Conservation (phyloP, 129 eudicot genomes). For the Flaveria brownii region DNA sequence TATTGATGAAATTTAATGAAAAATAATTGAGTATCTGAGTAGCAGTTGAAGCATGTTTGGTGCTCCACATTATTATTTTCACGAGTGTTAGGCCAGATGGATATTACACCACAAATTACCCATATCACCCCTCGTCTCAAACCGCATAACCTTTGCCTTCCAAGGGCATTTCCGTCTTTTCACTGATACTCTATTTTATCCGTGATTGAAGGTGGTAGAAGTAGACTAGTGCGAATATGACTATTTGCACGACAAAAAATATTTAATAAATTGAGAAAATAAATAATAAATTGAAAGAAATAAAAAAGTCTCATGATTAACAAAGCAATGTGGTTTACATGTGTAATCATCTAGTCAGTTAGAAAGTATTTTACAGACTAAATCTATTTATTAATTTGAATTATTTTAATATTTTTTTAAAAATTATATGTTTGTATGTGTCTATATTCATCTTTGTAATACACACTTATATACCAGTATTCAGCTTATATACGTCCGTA, state of each 20-base stretch:
- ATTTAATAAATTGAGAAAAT: neutral
- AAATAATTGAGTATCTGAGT: constrained; percentile 40
- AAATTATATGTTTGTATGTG: no score
- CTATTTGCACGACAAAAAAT: neutral
- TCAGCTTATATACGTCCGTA: no score
- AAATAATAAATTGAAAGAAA: neutral
- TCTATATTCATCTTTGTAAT: no score
- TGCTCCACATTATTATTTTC: constrained; percentile 40
- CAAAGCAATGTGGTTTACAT: constrained; percentile 20
- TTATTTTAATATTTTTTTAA: no score
- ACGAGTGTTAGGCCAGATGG: constrained; percentile 38
- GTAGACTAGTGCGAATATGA: constrained; percentile 18
- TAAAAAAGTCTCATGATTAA: constrained; percentile 18
- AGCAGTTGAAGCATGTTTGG: constrained; percentile 53
- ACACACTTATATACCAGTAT: no score
- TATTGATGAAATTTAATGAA: constrained; percentile 28
- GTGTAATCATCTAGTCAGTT: constrained; percentile 18
- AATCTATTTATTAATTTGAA: neutral
- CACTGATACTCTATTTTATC: constrained; percentile 17
- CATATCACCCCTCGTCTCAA: constrained; percentile 18
- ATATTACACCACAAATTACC: constrained; percentile 18
- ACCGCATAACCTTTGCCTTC: neutral
- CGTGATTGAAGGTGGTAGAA: constrained; percentile 42
- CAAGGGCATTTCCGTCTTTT: constrained; percentile 32
- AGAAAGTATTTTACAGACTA: constrained; percentile 13